Evolutionary conservation across 768 basidiomycete species (phyloP).

Genomic region (Coprinopsis marcescibilis): DNA sequence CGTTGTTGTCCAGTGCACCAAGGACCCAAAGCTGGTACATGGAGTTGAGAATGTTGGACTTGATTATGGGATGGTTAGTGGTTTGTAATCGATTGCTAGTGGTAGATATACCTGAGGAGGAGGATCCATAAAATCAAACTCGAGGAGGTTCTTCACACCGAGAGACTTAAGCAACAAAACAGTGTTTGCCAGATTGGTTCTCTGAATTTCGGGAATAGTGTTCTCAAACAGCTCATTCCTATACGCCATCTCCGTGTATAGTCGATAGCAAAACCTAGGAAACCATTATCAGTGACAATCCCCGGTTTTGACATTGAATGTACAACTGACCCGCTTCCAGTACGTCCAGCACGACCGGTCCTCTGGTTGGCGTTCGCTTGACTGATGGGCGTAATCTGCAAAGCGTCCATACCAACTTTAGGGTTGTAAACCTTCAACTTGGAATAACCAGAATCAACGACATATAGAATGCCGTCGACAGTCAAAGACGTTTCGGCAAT

Average conservation of each 20-base stretch:
- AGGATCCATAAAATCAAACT: slow-evolving; percentile 99
- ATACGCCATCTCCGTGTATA: slow-evolving; percentile 96
- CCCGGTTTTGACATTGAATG: background rate
- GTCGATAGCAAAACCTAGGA: slow-evolving; percentile 86
- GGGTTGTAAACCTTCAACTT: slow-evolving; percentile 99
- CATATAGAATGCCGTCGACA: slow-evolving; percentile 96
- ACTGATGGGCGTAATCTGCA: slow-evolving; percentile 98
- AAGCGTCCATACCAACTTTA: slow-evolving; percentile 97
- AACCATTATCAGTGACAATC: slow-evolving; percentile 5
- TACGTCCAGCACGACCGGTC: slow-evolving; percentile 93
- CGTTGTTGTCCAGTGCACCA: slow-evolving; percentile 93
- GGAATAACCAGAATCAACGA: slow-evolving; percentile 94
- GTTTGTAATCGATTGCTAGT: background rate
- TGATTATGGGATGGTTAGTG: background rate
- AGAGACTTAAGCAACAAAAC: slow-evolving; percentile 91
- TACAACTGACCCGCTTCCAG: slow-evolving; percentile 78
- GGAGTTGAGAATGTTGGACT: slow-evolving; percentile 97
- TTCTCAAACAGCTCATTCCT: slow-evolving; percentile 93
- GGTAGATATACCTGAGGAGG: slow-evolving; percentile 74
- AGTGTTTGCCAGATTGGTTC: slow-evolving; percentile 96
- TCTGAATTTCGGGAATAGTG: slow-evolving; percentile 97
- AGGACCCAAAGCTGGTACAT: slow-evolving; percentile 99
- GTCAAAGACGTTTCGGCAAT: slow-evolving; percentile 98
- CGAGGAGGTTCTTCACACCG: slow-evolving; percentile 93
- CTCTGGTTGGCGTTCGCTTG: slow-evolving; percentile 97